Evolutionary conservation across 2,329 filamentous ascomycete genomes (phyloP).

Genomic region (Venturia nashicola): DNA sequence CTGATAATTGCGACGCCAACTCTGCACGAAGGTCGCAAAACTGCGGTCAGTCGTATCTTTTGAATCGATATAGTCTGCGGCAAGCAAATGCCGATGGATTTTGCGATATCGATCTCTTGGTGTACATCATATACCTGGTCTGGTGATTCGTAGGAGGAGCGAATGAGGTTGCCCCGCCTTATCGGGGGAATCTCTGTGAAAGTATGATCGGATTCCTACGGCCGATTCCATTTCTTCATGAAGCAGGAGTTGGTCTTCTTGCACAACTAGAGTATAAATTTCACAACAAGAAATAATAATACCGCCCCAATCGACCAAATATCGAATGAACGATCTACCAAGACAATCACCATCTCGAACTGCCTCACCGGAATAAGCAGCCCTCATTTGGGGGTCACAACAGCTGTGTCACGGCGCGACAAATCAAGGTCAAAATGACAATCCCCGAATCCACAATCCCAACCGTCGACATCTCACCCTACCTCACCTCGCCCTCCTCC

Average conservation of each 20-base stretch:
- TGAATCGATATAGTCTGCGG: too few relatives aligned
- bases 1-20: too few relatives aligned
- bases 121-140: too few relatives aligned
- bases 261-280: not conserved
- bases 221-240: not conserved
- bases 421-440: not conserved
- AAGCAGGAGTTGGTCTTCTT: not conserved
- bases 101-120: too few relatives aligned
- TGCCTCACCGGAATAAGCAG: not conserved
- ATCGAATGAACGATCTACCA: not conserved
- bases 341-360: not conserved
- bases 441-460: conserved; percentile 1
- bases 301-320: not conserved
- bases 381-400: too few relatives aligned
- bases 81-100: too few relatives aligned
- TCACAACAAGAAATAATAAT: not conserved
- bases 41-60: too few relatives aligned
- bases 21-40: too few relatives aligned
- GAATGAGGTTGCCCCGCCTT: not conserved
- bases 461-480: conserved; percentile 2
- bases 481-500: not conserved
- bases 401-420: too few relatives aligned
- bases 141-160: not conserved
- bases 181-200: not conserved
- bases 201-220: not conserved